These are phyloP conservation scores for Geranium brycei DNA, from an alignment of 345 rosid species.

Conservation along the genomic window DNA sequence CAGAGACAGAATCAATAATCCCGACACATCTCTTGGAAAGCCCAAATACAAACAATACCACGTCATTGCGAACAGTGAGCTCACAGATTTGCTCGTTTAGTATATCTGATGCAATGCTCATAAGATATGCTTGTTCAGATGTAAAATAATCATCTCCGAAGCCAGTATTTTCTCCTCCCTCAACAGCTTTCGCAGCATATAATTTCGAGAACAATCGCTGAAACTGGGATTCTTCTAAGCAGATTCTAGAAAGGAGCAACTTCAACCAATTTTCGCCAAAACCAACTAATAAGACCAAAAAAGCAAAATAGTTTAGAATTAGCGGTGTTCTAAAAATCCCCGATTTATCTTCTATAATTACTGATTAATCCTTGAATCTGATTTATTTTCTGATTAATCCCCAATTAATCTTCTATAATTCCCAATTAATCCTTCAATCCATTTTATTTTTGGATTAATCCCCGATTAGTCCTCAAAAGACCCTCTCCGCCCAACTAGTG, in stretches of 20 bases:
- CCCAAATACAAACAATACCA: slow-evolving; percentile 21
- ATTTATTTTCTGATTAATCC: too few species aligned
- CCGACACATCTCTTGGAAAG: slow-evolving; percentile 30
- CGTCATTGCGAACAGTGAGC: slow-evolving; percentile 22
- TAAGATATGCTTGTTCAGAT: slow-evolving; percentile 47
- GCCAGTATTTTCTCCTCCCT: slow-evolving; percentile 10
- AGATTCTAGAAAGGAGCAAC: slow-evolving; percentile 51
- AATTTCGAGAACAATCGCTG: slow-evolving; percentile 31
- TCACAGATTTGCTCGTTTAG: slow-evolving; percentile 36
- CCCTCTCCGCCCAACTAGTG: too few species aligned
- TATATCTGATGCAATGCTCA: slow-evolving; percentile 44
- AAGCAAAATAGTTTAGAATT: not conserved
- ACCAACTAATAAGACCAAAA: slow-evolving; percentile 34
- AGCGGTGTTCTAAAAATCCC: too few species aligned
- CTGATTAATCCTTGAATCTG: too few species aligned
- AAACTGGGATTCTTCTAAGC: slow-evolving; percentile 44
- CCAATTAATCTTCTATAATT: too few species aligned
- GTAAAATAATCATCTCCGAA: slow-evolving; percentile 20
- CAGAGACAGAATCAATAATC: slow-evolving; percentile 20
- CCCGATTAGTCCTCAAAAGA: too few species aligned
- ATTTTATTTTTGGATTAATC: too few species aligned
- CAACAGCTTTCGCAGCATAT: slow-evolving; percentile 6
- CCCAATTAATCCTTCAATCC: too few species aligned
- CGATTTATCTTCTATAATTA: too few species aligned
- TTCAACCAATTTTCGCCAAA: slow-evolving; percentile 67